Evolutionary conservation across 2,329 filamentous ascomycete genomes (phyloP).

Genomic region (Cercospora canescens): DNA sequence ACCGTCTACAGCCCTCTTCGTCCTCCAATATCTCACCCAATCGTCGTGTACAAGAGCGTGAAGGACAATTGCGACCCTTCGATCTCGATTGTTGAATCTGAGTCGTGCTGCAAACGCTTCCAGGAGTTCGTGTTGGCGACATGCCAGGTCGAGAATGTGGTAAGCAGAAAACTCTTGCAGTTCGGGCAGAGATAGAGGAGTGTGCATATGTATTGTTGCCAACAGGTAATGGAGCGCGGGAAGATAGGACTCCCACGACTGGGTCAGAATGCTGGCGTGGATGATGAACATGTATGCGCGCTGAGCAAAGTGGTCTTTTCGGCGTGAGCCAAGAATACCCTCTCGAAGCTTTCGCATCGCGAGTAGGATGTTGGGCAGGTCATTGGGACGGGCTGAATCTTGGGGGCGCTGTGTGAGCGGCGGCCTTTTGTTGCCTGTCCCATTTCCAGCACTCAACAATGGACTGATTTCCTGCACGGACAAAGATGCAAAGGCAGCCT

Average conservation of each 20-base stretch:
- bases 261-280: conserved; percentile 75
- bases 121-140: conserved; percentile 72
- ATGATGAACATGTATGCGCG: conserved; percentile 91
- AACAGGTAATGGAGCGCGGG: conserved; percentile 82
- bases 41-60: conserved; percentile 75
- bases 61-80: conserved; percentile 69
- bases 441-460: not conserved
- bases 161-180: conserved; percentile 78
- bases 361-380: conserved; percentile 73
- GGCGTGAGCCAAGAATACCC: conserved; percentile 76
- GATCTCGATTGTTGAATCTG: conserved; percentile 61
- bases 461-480: conserved; percentile 34
- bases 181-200: conserved; percentile 69
- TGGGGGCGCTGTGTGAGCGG: conserved; percentile 17
- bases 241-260: conserved; percentile 85
- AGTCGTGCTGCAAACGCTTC: conserved; percentile 70
- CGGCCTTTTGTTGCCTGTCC: conserved; percentile 9
- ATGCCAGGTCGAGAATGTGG: conserved; percentile 83
- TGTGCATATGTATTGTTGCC: conserved; percentile 65
- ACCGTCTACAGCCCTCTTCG: conserved; percentile 73
- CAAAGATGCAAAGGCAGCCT: conserved; percentile 72
- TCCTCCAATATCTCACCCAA: conserved; percentile 74
- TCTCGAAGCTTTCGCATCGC: conserved; percentile 91
- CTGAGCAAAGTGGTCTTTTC: conserved; percentile 78
- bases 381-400: conserved; percentile 53